Conservation (phyloP, 164 flowering plant genomes). For the Saururus chinensis region DNA sequence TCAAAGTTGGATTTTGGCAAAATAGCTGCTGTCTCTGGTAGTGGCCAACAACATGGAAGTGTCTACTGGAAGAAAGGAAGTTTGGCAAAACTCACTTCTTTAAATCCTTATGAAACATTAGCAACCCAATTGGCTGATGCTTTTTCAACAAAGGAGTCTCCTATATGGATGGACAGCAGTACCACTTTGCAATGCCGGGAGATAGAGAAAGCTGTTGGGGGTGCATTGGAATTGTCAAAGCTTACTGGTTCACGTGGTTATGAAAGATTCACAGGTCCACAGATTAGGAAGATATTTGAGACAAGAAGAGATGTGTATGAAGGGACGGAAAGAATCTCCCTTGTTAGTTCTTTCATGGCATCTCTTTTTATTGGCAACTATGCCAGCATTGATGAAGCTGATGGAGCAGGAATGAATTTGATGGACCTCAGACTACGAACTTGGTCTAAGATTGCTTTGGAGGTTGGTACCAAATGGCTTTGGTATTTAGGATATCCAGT, state of each 20-base stretch:
- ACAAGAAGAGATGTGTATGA: slow-evolving; percentile 57
- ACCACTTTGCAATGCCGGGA: slow-evolving; percentile 78
- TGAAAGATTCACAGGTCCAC: slow-evolving; percentile 89
- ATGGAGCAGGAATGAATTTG: slow-evolving; percentile 97
- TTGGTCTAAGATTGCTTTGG: slow-evolving; percentile 22
- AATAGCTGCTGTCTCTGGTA: slow-evolving; percentile 78
- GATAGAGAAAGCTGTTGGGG: slow-evolving; percentile 82
- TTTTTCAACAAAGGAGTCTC: slow-evolving; percentile 72
- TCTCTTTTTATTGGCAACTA: slow-evolving; percentile 65
- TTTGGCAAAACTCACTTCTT: slow-evolving; percentile 33
- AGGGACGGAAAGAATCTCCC: slow-evolving; percentile 83
- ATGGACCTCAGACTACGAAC: slow-evolving; percentile 43
- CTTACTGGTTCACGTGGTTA: slow-evolving; percentile 83
- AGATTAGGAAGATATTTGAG: slow-evolving; percentile 64
- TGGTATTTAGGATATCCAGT: background rate
- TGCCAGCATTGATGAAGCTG: slow-evolving; percentile 87
- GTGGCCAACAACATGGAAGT: slow-evolving; percentile 98
- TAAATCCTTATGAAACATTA: slow-evolving; percentile 48
- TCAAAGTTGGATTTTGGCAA: slow-evolving; percentile 56
- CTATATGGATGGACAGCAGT: slow-evolving; percentile 98
- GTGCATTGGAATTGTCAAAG: slow-evolving; percentile 62
- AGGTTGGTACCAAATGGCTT: slow-evolving; percentile 9
- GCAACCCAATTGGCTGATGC: slow-evolving; percentile 55
- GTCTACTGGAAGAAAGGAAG: slow-evolving; percentile 90
- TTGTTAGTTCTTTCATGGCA: slow-evolving; percentile 95